phyloP scores from a whole-genome alignment of 139 green algal species.

The Bryopsis sp. region DNA sequence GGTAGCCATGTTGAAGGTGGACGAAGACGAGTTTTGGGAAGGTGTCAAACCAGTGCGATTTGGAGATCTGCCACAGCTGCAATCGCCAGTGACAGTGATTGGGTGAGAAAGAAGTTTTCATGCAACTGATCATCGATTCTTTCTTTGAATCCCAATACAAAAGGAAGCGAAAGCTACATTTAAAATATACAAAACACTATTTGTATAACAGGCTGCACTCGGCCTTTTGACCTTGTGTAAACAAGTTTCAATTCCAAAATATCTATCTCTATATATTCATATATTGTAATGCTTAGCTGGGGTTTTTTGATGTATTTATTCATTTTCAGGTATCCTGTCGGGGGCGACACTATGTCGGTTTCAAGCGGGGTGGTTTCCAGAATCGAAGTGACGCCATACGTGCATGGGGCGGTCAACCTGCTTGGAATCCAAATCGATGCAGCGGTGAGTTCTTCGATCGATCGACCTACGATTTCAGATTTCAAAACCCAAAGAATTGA shows the following conservation, averaged over 20 bases:
- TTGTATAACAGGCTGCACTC: no score
- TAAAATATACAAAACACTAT: slow-evolving; percentile 75
- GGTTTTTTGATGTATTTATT: no score
- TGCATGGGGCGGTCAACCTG: slow-evolving; percentile 81
- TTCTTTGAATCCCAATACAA: no score
- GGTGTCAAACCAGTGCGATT: slow-evolving; percentile 66
- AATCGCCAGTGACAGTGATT: slow-evolving; percentile 34
- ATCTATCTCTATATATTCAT: no score
- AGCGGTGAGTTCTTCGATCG: slow-evolving; percentile 28
- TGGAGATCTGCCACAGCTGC: slow-evolving; percentile 65
- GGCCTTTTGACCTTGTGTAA: no score
- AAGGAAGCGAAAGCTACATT: no score
- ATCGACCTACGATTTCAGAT: no score
- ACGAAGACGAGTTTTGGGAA: slow-evolving; percentile 82
- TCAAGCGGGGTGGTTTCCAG: slow-evolving; percentile 43
- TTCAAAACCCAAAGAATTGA: no score
- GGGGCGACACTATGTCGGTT: slow-evolving; percentile 81
- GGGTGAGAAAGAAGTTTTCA: no score
- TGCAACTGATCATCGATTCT: no score
- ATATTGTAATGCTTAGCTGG: no score
- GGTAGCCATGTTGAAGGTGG: slow-evolving; percentile 79
- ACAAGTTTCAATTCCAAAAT: no score
- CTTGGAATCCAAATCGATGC: slow-evolving; percentile 78
- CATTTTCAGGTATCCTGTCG: slow-evolving; percentile 52
- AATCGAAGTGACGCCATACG: slow-evolving; percentile 93